Evolutionary conservation across 2,329 filamentous ascomycete species (phyloP).

Genomic region (Calonectria ilicicola): DNA sequence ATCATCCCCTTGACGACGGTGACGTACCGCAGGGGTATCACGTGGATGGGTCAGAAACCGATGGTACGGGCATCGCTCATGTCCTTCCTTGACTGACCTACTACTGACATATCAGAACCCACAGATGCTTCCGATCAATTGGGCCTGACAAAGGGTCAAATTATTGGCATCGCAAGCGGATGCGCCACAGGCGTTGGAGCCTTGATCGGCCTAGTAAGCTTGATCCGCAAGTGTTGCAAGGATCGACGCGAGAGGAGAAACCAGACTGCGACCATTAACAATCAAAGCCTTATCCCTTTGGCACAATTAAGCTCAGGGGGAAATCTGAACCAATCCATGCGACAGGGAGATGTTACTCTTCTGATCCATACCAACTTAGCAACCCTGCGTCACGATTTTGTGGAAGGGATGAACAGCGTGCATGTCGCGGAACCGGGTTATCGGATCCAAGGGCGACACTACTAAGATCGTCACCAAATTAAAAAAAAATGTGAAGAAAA

Average conservation of each 20-base stretch:
- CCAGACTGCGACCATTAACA: neutral
- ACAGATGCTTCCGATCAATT: neutral
- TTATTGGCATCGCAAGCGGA: neutral
- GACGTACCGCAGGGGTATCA: conserved; percentile 53
- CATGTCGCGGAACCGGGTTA: neutral
- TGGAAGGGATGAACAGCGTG: neutral
- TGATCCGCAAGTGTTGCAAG: neutral
- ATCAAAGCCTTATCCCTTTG: neutral
- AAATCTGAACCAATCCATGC: neutral
- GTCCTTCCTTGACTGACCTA: neutral
- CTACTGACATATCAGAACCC: neutral
- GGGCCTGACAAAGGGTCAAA: neutral
- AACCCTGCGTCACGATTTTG: too few relatives aligned
- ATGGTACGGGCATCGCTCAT: neutral
- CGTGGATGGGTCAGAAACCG: neutral
- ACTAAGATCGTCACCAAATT: neutral
- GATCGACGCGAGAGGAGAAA: neutral
- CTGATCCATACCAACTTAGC: too few relatives aligned
- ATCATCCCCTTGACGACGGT: neutral
- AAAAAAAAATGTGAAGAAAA: too few relatives aligned
- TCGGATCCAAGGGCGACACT: neutral
- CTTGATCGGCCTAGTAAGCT: neutral
- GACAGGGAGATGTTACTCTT: neutral
- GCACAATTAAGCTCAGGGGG: neutral
- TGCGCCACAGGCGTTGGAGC: neutral